Percentiles rank a stretch among this genome's conserved stretches.
phyloP scores from a whole-genome alignment of 2,329 filamentous ascomycete genomes.

The Pseudocercospora eumusae region DNA sequence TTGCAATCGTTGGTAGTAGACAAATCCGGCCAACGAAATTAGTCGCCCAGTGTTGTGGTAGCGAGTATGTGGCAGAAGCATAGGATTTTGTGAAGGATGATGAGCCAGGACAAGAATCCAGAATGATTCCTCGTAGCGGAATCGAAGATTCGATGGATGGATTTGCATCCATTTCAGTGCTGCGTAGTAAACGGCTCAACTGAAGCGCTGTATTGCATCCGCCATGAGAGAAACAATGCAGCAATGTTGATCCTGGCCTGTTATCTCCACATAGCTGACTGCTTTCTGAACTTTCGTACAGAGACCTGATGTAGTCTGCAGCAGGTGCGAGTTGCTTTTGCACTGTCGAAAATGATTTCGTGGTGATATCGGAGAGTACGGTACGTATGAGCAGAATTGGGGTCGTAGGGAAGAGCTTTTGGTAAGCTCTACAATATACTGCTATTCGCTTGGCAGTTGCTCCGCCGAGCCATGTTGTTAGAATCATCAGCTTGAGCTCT shows the following conservation, averaged over 20 bases:
- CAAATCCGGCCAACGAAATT: neutral
- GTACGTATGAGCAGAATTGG: neutral
- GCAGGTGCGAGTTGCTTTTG: neutral
- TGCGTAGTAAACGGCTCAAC: neutral
- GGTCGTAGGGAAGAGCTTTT: neutral
- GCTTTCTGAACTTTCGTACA: neutral
- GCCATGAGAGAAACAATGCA: slow-evolving; percentile 2
- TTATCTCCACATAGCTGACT: neutral
- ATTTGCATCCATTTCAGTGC: neutral
- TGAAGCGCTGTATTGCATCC: neutral
- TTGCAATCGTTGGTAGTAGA: neutral
- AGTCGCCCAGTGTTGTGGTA: neutral
- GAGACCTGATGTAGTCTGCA: neutral
- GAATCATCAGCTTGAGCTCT: neutral
- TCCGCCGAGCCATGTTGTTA: neutral
- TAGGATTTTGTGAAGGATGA: neutral
- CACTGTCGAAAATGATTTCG: neutral
- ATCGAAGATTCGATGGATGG: neutral
- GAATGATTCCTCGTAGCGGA: neutral
- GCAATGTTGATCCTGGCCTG: neutral
- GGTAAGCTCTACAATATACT: neutral
- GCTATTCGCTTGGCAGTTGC: neutral
- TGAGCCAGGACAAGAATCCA: neutral
- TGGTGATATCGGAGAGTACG: neutral
- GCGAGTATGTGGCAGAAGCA: neutral